Evolutionary conservation across 2,329 filamentous ascomycete genomes (phyloP), one percentile per base, ranked within the genome.

Genomic region (Lasiodiplodia sp.): DNA sequence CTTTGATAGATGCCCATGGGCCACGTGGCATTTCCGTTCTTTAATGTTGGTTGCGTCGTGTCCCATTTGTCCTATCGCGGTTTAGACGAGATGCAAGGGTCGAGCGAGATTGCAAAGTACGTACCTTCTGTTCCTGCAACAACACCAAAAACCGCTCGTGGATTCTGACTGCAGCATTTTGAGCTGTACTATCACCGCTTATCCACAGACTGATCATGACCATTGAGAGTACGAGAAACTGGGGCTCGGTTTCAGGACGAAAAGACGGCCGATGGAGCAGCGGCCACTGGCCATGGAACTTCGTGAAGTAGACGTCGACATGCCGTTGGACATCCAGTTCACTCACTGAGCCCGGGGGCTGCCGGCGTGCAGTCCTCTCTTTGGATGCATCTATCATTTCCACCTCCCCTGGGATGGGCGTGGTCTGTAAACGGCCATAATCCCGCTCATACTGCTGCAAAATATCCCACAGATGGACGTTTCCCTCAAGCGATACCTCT

Each of bases 171-270:
- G 49, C 49, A 8, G 49, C 49, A 4, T 4, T 10, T 25, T 25
- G 49, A 3, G 49, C 49, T 16, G 4, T 25, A 4, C n/a, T 11
- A 12, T 51, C 28, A 3, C 40, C 60, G 40, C 60, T 64, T 25
- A 21, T 49, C 60, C 44, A 64, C 14, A 64, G 21, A 3, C 60
- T 40, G 16, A 64, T 49, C 40, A 64, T 64, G 14, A 52, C 38
- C n/a, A 64, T 47, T 12, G 60, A 64, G 8, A 49, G 60, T 4
- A 64, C 44, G n/a, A 64, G 60, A n/a, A 64, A 31, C 40, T 21
- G 60, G 23, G 44, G 18, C 47, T 64, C 60, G 16, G 16, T 16
- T n/a, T 38, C 38, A 2, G 44, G 40, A 7, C 11, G 23, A 18
- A 64, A 64, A 1, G 60, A 23, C 25, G 60, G 25, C 4, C 31